Evolutionary conservation across 2,329 filamentous ascomycete genomes (phyloP).

Genomic region (Fusarium ramigenum): DNA sequence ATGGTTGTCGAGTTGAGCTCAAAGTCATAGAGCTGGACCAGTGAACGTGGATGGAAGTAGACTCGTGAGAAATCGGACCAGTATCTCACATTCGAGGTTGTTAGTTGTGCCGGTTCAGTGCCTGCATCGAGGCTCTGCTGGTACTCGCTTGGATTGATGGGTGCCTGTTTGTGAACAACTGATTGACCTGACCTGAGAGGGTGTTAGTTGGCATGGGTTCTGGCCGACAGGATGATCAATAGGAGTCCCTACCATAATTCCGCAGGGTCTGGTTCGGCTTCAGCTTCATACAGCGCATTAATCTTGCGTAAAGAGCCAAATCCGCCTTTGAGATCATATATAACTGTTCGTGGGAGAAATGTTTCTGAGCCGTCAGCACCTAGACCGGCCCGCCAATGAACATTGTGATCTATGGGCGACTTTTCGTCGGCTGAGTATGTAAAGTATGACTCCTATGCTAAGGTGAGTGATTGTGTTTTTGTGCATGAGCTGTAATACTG

Average conservation of each 20-base stretch:
- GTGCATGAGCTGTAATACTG: neutral
- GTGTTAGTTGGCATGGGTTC: neutral
- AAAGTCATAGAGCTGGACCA: slow-evolving; percentile 88
- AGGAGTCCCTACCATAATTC: slow-evolving; percentile 50
- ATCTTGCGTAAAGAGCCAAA: slow-evolving; percentile 90
- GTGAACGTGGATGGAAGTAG: slow-evolving; percentile 90
- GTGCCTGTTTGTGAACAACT: slow-evolving; percentile 72
- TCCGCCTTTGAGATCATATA: slow-evolving; percentile 94
- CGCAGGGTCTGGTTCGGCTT: slow-evolving; percentile 47
- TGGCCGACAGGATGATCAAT: no score
- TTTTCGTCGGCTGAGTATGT: slow-evolving; percentile 72
- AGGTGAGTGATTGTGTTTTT: slow-evolving; percentile 1
- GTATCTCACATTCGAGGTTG: slow-evolving; percentile 79
- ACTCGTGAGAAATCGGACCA: slow-evolving; percentile 96
- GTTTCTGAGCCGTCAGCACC: slow-evolving; percentile 88
- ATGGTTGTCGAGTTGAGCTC: slow-evolving; percentile 81
- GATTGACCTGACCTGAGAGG: slow-evolving; percentile 69
- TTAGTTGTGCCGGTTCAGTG: slow-evolving; percentile 70
- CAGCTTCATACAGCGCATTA: slow-evolving; percentile 83
- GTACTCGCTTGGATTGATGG: slow-evolving; percentile 77
- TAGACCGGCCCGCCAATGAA: slow-evolving; percentile 87
- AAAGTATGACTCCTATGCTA: slow-evolving; percentile 88
- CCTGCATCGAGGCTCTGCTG: slow-evolving; percentile 82
- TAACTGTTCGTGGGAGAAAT: slow-evolving; percentile 87
- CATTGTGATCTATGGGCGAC: slow-evolving; percentile 59